Evolutionary conservation across 208 protist species (phyloP).

Genomic region (Leptomonas pyrrhocoris): DNA sequence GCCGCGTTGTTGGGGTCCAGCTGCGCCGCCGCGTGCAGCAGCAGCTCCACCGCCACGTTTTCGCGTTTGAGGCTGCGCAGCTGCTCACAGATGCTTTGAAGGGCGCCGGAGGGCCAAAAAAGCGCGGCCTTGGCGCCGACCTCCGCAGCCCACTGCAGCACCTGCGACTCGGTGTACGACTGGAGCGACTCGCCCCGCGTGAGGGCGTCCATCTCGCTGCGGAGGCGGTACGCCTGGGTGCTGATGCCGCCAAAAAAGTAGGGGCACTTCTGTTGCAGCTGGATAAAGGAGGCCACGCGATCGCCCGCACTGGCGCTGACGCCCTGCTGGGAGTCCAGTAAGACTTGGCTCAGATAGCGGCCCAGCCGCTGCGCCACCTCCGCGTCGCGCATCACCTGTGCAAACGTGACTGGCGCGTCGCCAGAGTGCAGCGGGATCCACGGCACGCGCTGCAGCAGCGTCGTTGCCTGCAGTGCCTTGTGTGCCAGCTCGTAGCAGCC

Average conservation of each 20-base stretch:
- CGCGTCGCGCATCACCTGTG: slow-evolving; percentile 76
- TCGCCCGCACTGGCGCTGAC: slow-evolving; percentile 41
- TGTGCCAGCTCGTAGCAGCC: slow-evolving; percentile 45
- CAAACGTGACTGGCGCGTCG: slow-evolving; percentile 67
- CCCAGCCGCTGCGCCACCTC: slow-evolving; percentile 69
- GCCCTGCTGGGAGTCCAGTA: slow-evolving; percentile 57
- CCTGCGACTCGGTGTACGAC: slow-evolving; percentile 49
- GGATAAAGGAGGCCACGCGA: slow-evolving; percentile 44
- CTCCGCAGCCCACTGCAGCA: slow-evolving; percentile 65
- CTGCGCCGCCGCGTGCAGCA: slow-evolving; percentile 86
- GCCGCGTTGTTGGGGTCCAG: slow-evolving; percentile 71
- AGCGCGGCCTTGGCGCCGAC: slow-evolving; percentile 62
- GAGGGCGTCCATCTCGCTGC: slow-evolving; percentile 66
- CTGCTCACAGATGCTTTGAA: slow-evolving; percentile 79
- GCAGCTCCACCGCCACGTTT: slow-evolving; percentile 68
- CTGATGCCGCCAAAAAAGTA: slow-evolving; percentile 83
- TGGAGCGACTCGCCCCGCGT: slow-evolving; percentile 46
- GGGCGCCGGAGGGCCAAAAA: slow-evolving; percentile 80
- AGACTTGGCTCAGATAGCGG: slow-evolving; percentile 55
- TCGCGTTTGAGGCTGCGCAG: slow-evolving; percentile 72
- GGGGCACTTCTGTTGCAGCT: slow-evolving; percentile 74
- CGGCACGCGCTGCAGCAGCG: slow-evolving; percentile 57
- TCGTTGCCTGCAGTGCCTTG: slow-evolving; percentile 66
- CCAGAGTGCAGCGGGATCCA: slow-evolving; percentile 54
- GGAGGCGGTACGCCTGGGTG: slow-evolving; percentile 67